Percentiles rank a stretch among this genome's conserved stretches.
These are phyloP conservation scores for Verticillium dahliae DNA, from an alignment of 2,329 filamentous ascomycete genomes.

Conservation along the genomic window DNA sequence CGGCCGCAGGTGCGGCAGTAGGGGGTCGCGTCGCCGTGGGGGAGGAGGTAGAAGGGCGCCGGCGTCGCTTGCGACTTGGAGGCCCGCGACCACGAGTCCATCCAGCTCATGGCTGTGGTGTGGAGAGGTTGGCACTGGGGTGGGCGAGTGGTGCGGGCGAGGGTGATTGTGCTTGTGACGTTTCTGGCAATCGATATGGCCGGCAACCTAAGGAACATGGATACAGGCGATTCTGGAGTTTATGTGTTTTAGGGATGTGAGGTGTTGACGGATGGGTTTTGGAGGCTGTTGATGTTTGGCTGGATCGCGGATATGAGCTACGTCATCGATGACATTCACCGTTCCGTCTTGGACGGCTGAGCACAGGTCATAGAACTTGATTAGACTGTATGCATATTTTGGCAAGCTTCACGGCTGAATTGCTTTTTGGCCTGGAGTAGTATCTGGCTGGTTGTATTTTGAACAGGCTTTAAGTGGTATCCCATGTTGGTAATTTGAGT, in stretches of 20 bases:
- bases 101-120: slow-evolving; percentile 29
- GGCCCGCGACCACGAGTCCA: slow-evolving; percentile 33
- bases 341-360: not conserved
- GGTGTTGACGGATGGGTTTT: not conserved
- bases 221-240: not conserved
- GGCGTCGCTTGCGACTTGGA: slow-evolving; percentile 34
- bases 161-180: not conserved
- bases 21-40: slow-evolving; percentile 36
- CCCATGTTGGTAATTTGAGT: too few relatives aligned
- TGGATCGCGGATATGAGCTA: not conserved
- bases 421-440: too few relatives aligned
- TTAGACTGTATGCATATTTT: too few relatives aligned
- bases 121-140: not conserved
- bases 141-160: not conserved
- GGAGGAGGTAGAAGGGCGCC: slow-evolving; percentile 46
- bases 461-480: too few relatives aligned
- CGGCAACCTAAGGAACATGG: not conserved
- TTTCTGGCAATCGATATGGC: not conserved
- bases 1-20: slow-evolving; percentile 54
- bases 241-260: not conserved
- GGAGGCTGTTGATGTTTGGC: not conserved
- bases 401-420: too few relatives aligned
- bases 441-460: too few relatives aligned
- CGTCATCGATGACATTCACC: slow-evolving; percentile 9
- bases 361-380: too few relatives aligned